Evolutionary conservation across 2,329 filamentous ascomycete genomes (phyloP).

Genomic region (Scopulariopsis brevicaulis): DNA sequence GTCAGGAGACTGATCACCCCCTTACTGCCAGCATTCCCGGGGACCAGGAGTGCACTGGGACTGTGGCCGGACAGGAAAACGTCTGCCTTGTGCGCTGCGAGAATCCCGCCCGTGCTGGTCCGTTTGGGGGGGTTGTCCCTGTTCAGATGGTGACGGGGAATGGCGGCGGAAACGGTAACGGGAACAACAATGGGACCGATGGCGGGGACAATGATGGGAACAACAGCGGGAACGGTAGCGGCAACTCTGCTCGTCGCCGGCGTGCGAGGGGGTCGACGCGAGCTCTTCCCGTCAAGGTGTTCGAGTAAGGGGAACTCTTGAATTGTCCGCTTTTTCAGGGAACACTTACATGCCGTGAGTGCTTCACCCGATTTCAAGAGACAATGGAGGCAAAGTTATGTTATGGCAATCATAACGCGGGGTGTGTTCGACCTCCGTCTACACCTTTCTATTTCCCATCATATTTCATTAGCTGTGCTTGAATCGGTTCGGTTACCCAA

Average conservation of each 20-base stretch:
- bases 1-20: conserved; percentile 30
- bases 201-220: not conserved
- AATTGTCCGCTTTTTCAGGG: not conserved
- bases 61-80: conserved; percentile 43
- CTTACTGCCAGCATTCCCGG: conserved; percentile 46
- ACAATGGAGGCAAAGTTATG: too few species aligned
- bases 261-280: not conserved
- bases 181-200: not conserved
- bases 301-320: not conserved
- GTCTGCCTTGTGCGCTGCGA: conserved; percentile 53
- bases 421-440: too few species aligned
- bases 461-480: too few species aligned
- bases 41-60: conserved; percentile 45
- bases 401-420: too few species aligned
- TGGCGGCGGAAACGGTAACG: conserved; percentile 5
- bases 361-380: too few species aligned
- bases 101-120: conserved; percentile 48
- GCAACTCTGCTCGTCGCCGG: not conserved
- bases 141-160: conserved; percentile 30
- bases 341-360: too few species aligned
- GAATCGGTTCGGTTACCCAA: too few species aligned
- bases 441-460: too few species aligned
- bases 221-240: not conserved
- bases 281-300: not conserved
- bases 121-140: conserved; percentile 50